Base-by-base conservation (phyloP, 768 basidiomycete genomes). In the Crepidotus variabilis region DNA sequence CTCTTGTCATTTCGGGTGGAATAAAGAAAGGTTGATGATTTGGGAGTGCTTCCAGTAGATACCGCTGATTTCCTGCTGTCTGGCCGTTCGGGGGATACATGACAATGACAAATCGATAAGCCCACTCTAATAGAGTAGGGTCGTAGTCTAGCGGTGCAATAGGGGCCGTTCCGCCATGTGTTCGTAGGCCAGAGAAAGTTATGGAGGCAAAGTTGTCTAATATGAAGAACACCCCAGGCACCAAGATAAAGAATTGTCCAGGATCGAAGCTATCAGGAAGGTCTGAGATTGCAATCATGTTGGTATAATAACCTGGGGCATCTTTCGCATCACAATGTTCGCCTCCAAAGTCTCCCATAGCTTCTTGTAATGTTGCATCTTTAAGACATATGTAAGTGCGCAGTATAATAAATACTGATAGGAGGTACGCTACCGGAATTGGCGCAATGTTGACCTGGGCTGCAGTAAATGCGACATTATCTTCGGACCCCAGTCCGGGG, bases 221-320 rank as follows among this genome's bases (percentile, higher is more conserved):
- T 13, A 35, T 48, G 16, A 51, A 32, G 14, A 50, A 56, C 11
- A 56, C 49, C 20, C 50, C 48, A 22, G 55, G 36, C 34, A 48
- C 36, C 14, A 51, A 23, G 23, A 56, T 50, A 43, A 56, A 56
- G 21, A 56, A 56, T n/a, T 48, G 36, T 16, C 55, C 55, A 6
- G 55, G 55, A 32, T 56, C 55, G 24, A 49, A 56, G n/a, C 14
- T 20, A 2, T n/a, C 21, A 43, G 55, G 55, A 2, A 50, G 23
- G 21, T 56, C 48, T 13, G 49, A 56, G 7, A 56, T 35, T 24
- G 24, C 32, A 2, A 43, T 43, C 47, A 56, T 51, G 28, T 18
- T 35, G 6, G 35, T 56, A 48, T 50, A 56, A 24, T 51, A 45
- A 2, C 18, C 55, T 24, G 55, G 10, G 35, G 18, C 22, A 36